phyloP scores from a whole-genome alignment of 2,329 filamentous ascomycete species.

The Arthrobotrys entomopaga region DNA sequence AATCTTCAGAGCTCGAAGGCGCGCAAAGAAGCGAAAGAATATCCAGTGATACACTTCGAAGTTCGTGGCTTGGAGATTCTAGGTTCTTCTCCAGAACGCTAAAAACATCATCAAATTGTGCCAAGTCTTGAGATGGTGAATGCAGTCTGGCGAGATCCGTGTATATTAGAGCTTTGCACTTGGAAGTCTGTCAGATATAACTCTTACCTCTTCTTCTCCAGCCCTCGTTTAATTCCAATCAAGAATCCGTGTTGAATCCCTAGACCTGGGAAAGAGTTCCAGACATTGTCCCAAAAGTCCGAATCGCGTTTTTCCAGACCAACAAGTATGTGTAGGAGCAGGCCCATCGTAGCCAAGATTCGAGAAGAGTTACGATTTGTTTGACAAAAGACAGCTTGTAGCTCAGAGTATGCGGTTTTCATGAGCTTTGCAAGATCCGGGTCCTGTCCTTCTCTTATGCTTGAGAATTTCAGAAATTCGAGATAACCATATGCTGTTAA shows the following conservation, averaged over 20 bases:
- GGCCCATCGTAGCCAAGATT: constrained; percentile 21
- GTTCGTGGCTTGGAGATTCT: constrained; percentile 76
- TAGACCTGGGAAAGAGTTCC: constrained; percentile 25
- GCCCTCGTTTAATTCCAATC: constrained; percentile 17
- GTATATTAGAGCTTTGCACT: not conserved
- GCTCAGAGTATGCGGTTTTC: constrained; percentile 1
- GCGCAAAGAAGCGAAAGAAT: constrained; percentile 73
- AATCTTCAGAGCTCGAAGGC: constrained; percentile 65
- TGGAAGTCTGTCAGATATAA: not conserved
- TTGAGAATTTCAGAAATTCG: constrained; percentile 21
- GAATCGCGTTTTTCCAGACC: constrained; percentile 17
- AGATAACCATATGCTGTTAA: constrained; percentile 36
- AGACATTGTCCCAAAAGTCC: constrained; percentile 22
- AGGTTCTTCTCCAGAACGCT: constrained; percentile 69
- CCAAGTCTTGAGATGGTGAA: constrained; percentile 13
- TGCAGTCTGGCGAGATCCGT: not conserved
- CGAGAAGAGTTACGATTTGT: constrained; percentile 1
- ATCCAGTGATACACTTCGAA: constrained; percentile 71
- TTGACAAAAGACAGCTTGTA: not conserved
- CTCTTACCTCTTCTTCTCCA: constrained; percentile 40
- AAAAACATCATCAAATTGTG: constrained; percentile 33
- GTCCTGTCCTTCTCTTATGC: constrained; percentile 4
- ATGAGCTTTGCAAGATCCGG: constrained; percentile 1
- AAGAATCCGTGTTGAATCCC: constrained; percentile 26
- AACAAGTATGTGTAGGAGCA: constrained; percentile 17